Percentiles rank a stretch among this genome's conserved stretches.
These are phyloP conservation scores for Sindora glabra DNA, from an alignment of 306 rosid species.

Conservation along the genomic window DNA sequence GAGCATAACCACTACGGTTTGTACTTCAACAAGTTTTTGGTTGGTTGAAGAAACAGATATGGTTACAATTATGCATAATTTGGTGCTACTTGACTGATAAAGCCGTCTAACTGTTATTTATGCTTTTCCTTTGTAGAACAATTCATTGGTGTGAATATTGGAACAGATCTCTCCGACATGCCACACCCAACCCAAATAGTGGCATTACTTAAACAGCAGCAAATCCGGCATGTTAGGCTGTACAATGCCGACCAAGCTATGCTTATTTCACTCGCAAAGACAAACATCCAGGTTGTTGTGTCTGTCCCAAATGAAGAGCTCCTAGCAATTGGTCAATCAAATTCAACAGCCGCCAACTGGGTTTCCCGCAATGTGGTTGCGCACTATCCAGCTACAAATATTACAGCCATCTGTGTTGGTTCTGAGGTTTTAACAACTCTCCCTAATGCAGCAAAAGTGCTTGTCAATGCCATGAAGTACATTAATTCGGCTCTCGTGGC, in stretches of 20 bases:
- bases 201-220: conserved; percentile 67
- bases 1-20: neutral
- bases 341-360: conserved; percentile 81
- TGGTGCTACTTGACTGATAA: neutral
- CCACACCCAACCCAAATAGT: conserved; percentile 85
- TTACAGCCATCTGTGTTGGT: conserved; percentile 74
- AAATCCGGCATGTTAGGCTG: conserved; percentile 56
- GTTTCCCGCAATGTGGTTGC: conserved; percentile 73
- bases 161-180: conserved; percentile 76
- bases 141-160: conserved; percentile 74
- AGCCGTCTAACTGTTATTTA: neutral
- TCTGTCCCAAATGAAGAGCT: conserved; percentile 73
- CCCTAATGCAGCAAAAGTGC: conserved; percentile 71
- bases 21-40: neutral
- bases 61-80: neutral
- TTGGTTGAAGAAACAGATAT: neutral
- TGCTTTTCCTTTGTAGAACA: conserved; percentile 41
- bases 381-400: conserved; percentile 78
- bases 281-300: conserved; percentile 61
- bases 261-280: conserved; percentile 71
- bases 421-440: conserved; percentile 63
- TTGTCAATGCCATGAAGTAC: conserved; percentile 62
- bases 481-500: conserved; percentile 71
- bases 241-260: conserved; percentile 67
- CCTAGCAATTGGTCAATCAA: conserved; percentile 73